These are phyloP conservation scores for Xylariales sp. DNA, from an alignment of 2,329 filamentous ascomycete species.

Conservation along the genomic window DNA sequence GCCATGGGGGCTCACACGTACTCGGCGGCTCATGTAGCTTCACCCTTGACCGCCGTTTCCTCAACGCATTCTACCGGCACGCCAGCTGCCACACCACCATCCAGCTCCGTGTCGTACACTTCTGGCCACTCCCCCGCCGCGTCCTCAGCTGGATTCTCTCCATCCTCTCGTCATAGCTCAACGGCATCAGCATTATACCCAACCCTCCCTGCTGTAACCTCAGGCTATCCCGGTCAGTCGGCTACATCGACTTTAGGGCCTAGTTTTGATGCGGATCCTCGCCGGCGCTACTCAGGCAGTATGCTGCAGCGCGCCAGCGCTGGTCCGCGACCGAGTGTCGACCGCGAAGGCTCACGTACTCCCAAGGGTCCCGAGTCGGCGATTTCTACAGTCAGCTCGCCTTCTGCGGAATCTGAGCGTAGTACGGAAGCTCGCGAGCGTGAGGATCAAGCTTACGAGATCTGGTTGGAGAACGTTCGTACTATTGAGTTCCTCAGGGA, in stretches of 20 bases:
- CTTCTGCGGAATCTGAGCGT: constrained; percentile 65
- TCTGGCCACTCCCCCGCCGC: constrained; percentile 80
- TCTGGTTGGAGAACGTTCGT: constrained; percentile 74
- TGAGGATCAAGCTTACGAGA: constrained; percentile 71
- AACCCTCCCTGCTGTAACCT: constrained; percentile 75
- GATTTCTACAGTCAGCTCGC: constrained; percentile 62
- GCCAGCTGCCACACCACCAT: constrained; percentile 80
- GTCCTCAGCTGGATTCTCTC: constrained; percentile 77
- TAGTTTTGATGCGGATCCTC: constrained; percentile 71
- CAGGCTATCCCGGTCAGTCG: constrained; percentile 75
- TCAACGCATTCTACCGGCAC: constrained; percentile 71
- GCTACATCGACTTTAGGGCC: constrained; percentile 78
- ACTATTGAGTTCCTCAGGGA: constrained; percentile 71
- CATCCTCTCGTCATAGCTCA: constrained; percentile 70
- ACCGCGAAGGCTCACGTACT: constrained; percentile 55
- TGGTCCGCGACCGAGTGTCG: constrained; percentile 55
- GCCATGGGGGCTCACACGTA: constrained; percentile 54
- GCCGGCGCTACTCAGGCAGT: constrained; percentile 73
- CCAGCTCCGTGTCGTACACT: constrained; percentile 79
- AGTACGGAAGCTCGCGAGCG: constrained; percentile 56
- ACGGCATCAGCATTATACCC: constrained; percentile 77
- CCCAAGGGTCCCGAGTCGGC: constrained; percentile 59
- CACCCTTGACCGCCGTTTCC: constrained; percentile 68
- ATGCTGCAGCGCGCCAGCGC: constrained; percentile 71
- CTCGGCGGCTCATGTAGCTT: constrained; percentile 68